phyloP scores from a whole-genome alignment of 2,329 filamentous ascomycete species.

The Calycina herbarum region DNA sequence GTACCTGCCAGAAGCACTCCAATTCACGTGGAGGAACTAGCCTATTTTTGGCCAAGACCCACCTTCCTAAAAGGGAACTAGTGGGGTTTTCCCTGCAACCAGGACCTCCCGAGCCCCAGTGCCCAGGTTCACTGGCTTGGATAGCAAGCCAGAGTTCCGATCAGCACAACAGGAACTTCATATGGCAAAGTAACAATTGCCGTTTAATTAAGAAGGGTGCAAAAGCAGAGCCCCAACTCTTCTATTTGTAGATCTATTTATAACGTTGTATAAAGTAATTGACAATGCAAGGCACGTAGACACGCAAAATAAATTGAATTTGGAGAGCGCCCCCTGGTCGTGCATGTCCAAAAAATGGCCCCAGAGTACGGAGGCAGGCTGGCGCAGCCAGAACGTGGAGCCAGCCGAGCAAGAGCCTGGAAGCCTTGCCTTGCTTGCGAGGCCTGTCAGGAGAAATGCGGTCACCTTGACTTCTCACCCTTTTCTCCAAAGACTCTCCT shows the following conservation, averaged over 20 bases:
- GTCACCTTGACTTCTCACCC: background rate
- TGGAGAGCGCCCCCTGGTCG: background rate
- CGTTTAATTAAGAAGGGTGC: background rate
- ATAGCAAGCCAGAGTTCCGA: background rate
- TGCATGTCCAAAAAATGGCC: background rate
- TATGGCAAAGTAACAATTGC: background rate
- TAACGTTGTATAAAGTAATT: background rate
- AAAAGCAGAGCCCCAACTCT: too few species aligned
- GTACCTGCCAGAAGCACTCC: background rate
- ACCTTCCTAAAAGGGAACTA: background rate
- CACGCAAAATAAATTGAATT: background rate
- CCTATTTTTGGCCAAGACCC: background rate
- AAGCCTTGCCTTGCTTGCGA: background rate
- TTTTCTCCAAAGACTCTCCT: background rate
- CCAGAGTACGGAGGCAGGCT: background rate
- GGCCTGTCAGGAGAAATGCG: conserved; percentile 4
- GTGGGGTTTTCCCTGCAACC: background rate
- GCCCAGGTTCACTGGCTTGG: too few species aligned
- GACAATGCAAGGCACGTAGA: background rate
- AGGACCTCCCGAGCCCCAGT: background rate
- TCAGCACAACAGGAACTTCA: background rate
- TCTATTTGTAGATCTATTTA: too few species aligned
- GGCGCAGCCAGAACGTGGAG: background rate
- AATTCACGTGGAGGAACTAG: background rate
- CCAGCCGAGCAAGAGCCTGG: background rate